phyloP scores from a whole-genome alignment of 352 stramenopile genomes.

The Globisporangium iwayamae region DNA sequence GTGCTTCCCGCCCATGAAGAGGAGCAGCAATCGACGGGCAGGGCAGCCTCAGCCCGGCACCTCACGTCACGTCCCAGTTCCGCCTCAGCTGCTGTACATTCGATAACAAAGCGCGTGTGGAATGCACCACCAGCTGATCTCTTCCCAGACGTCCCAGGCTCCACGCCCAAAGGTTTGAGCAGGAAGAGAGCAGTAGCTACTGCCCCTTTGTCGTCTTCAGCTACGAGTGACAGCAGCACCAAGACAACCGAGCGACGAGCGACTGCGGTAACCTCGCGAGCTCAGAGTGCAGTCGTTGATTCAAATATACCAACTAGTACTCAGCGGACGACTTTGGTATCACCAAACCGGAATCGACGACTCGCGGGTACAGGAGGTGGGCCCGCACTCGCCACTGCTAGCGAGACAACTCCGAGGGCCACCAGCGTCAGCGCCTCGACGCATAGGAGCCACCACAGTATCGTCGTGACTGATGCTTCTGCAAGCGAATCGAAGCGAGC shows the following conservation, averaged over 20 bases:
- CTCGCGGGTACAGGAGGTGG: background rate
- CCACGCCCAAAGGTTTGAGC: conserved; percentile 2
- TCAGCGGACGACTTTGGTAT: background rate
- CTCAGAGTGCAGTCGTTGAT: background rate
- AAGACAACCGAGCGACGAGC: background rate
- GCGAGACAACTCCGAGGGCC: background rate
- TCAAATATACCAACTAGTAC: background rate
- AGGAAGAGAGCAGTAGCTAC: background rate
- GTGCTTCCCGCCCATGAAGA: background rate
- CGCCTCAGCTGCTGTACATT: background rate
- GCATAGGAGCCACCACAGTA: background rate
- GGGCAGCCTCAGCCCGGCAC: background rate
- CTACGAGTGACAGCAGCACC: background rate
- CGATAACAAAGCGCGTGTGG: conserved; percentile 12
- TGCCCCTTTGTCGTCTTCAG: background rate
- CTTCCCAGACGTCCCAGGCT: conserved; percentile 16
- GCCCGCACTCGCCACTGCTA: background rate
- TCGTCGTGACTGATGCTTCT: background rate
- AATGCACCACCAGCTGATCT: conserved; percentile 24
- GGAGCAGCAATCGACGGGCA: background rate
- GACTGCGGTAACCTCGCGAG: background rate
- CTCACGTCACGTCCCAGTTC: conserved; percentile 4
- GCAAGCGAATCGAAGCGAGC: conserved; percentile 2
- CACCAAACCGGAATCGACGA: conserved; percentile 2
- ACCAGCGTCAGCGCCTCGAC: background rate